Conservation (phyloP, 352 stramenopile genomes). For the Phytophthora quininea region DNA sequence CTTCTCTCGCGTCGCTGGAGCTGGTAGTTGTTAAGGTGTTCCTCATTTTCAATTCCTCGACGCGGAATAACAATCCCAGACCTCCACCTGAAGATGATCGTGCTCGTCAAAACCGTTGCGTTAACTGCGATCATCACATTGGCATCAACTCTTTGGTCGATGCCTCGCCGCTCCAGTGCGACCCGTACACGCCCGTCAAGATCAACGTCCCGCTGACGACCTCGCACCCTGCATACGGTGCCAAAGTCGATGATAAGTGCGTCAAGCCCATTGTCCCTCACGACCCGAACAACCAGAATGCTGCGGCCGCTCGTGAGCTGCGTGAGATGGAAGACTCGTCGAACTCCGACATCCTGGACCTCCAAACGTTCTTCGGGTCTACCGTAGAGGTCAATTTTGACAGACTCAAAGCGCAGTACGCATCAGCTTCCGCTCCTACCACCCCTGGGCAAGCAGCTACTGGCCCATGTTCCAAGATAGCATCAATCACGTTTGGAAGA, state of each 20-base stretch:
- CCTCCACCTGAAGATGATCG: constrained; percentile 8
- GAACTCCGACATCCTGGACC: constrained; percentile 29
- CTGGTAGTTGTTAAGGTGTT: not conserved
- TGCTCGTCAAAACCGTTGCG: constrained; percentile 2
- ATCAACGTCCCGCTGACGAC: constrained; percentile 27
- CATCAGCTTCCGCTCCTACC: constrained; percentile 6
- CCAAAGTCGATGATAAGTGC: constrained; percentile 13
- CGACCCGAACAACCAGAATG: constrained; percentile 19
- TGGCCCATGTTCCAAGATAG: constrained; percentile 59
- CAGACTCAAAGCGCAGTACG: constrained; percentile 32
- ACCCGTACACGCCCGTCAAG: constrained; percentile 33
- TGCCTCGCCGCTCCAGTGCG: constrained; percentile 28
- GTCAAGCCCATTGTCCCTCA: constrained; percentile 25
- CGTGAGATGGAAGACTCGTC: constrained; percentile 22
- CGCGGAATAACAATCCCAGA: not conserved
- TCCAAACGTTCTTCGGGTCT: constrained; percentile 42
- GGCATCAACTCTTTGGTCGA: constrained; percentile 7
- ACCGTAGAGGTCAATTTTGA: constrained; percentile 38
- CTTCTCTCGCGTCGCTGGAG: too few relatives aligned
- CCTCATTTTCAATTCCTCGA: constrained; percentile 19
- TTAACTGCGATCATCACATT: not conserved
- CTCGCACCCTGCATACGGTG: constrained; percentile 38
- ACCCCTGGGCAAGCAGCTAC: constrained; percentile 58
- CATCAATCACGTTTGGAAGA: constrained; percentile 55
- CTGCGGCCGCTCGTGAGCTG: constrained; percentile 24